Base-by-base conservation (phyloP, 352 stramenopile genomes). In the Globisporangium cederbergense region DNA sequence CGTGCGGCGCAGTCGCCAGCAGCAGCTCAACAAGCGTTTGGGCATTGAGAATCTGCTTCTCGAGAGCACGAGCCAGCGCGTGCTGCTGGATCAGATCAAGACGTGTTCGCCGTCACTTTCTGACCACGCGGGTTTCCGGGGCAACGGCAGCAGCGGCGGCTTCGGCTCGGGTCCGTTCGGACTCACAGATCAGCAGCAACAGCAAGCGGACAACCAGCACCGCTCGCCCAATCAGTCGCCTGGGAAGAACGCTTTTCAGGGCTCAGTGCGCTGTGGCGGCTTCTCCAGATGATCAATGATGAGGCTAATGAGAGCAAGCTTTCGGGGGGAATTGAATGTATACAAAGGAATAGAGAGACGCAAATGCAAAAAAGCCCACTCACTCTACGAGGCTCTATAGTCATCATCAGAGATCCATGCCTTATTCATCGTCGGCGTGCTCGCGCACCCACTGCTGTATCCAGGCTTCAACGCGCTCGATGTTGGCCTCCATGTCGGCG, bases 401-500 rank as follows among this genome's bases (percentile, higher is more conserved):
- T 56, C 51, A 55, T 46, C 49, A 16, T 57, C 25, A 22, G 7
- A 20, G 34, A 9, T 6, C 8, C 4, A 18, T 50, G 16, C 38
- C 34, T 59, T 68, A 64, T 28, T 67, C 49, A 32, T 71, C 46
- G 4, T 80, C 58, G 8, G 64, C 46, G 56, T 93, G 78, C 60
- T 93, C 73, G 20, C 54, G 67, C 54, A 95, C 81, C 96, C 97
- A 99, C 65, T 98, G 88, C 62, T 97, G 77, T 53, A 91, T 72
- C 97, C 97, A 99, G 62, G 82, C 72, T 49, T 88, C 65, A 28
- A 98, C 88, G 51, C 96, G 88, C 55, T 96, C 81, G 10, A 98
- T 81, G 83, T 99, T 99, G 62, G 65, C 84, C 51, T 99, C 95
- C 89, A 99, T 97, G 59, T 99, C 96, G 49, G 98, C 93, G 6